Base-by-base conservation (phyloP, 2,329 filamentous ascomycete genomes). In the Exophiala spinifera region DNA sequence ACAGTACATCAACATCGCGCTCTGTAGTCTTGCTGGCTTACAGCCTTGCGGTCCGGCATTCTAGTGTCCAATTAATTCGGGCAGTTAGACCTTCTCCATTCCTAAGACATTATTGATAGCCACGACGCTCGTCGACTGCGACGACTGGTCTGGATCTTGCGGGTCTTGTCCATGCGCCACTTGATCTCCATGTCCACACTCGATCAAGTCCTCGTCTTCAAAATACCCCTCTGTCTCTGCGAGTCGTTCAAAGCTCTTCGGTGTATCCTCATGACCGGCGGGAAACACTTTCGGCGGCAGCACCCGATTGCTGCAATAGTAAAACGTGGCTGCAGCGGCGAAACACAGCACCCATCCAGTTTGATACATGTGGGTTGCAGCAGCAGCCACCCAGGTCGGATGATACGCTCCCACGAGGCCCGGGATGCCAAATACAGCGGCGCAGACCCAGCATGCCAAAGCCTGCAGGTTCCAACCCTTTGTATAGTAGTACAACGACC, bases 401-500 rank as follows among this genome's bases (percentile, higher is more conserved):
- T 42, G 39, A 19, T 42, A 42, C 3, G 39, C 39, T 3, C 39
- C 39, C 14, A 42, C 17, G 14, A 42, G 39, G 14, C 39, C 39
- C 19, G 39, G 39, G 13, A 42, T 19, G 19, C 39, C 39, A 19
- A 42, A 42, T 4, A 21, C 17, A 5, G 39, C 39, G 17, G 39
- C 39, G 17, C 14, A 42, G 11, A 21, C 19, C 39, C 39, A 42
- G 39, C 39, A 42, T 21, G 4, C 39, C 4, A 42, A 19, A 11
- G 39, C 39, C 19, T 17, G n/a, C 3, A 42, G 39, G 19, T 42
- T 42, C 39, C 39, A 42, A 15, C 71, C 70, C 8, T 53, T 46
- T 43, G 49, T 58, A 53, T 70, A 70, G 59, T 61, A 67, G 53
- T 70, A 71, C 3, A 68, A 63, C 1, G 60, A 47, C 10, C 59